phyloP scores from a whole-genome alignment of 2,329 filamentous ascomycete genomes.

The Aspergillus unguis region DNA sequence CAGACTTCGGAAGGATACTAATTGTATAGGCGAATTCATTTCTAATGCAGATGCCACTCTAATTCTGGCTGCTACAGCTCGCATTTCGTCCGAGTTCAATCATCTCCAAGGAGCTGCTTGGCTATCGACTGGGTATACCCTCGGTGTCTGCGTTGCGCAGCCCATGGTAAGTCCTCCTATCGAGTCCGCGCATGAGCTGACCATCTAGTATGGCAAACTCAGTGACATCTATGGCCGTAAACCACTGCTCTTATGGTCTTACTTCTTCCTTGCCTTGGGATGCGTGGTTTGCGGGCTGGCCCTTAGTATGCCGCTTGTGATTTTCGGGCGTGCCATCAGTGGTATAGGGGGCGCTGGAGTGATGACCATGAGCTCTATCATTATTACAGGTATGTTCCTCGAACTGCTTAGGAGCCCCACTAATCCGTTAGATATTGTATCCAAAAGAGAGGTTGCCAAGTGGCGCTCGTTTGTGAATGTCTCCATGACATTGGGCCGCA shows the following conservation, averaged over 20 bases:
- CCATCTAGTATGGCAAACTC: constrained; percentile 50
- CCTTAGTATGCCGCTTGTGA: constrained; percentile 37
- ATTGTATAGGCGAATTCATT: constrained; percentile 57
- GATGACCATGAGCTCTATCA: constrained; percentile 44
- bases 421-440: constrained; percentile 42
- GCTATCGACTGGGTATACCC: constrained; percentile 53
- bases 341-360: constrained; percentile 47
- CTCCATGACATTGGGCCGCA: constrained; percentile 48
- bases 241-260: constrained; percentile 48
- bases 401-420: not conserved
- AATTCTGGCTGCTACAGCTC: constrained; percentile 63
- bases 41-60: constrained; percentile 63
- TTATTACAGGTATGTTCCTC: constrained; percentile 38
- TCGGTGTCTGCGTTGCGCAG: constrained; percentile 53
- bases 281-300: constrained; percentile 39
- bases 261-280: constrained; percentile 51
- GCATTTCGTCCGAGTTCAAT: constrained; percentile 60
- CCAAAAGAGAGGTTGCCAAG: constrained; percentile 47
- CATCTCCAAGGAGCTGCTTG: constrained; percentile 57
- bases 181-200: not conserved
- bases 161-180: constrained; percentile 47
- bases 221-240: constrained; percentile 59
- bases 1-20: not conserved
- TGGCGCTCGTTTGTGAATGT: constrained; percentile 54
- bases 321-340: constrained; percentile 40